These are phyloP conservation scores for Pyrenopolyporus hunteri DNA, from an alignment of 495 filamentous ascomycete species.

Conservation along the genomic window DNA sequence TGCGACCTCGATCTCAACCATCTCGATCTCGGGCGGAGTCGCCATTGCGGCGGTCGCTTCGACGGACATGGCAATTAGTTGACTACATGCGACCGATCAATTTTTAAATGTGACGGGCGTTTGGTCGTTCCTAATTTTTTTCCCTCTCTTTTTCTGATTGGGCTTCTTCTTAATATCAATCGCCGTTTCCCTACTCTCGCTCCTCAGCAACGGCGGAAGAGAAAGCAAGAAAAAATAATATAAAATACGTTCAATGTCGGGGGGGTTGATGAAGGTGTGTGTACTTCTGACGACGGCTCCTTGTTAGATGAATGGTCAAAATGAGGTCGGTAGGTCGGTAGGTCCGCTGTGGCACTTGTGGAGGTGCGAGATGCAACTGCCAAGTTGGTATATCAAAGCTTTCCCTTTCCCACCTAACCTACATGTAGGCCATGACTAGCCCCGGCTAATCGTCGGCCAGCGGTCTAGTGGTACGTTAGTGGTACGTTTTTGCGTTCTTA, in stretches of 20 bases:
- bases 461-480: conserved; percentile 26
- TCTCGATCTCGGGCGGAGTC: conserved; percentile 34
- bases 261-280: conserved; percentile 10
- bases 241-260: conserved; percentile 18
- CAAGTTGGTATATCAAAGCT: conserved; percentile 25
- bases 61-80: conserved; percentile 39
- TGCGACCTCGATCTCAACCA: conserved; percentile 31
- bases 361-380: conserved; percentile 24
- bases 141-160: too few relatives aligned
- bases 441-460: conserved; percentile 29
- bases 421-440: neutral
- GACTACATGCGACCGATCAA: conserved; percentile 43
- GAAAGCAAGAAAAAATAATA: conserved; percentile 1
- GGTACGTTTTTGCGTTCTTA: conserved; percentile 30
- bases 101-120: conserved; percentile 6
- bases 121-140: conserved; percentile 9
- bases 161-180: too few relatives aligned
- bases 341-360: conserved; percentile 26
- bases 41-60: conserved; percentile 42
- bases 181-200: too few relatives aligned
- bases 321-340: conserved; percentile 34
- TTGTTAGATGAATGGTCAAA: conserved; percentile 34
- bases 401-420: conserved; percentile 13
- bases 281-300: conserved; percentile 1
- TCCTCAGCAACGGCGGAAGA: too few relatives aligned